Evolutionary conservation across 2,329 filamentous ascomycete species (phyloP), one percentile per base, ranked within the genome.

Genomic region (Talaromyces albobiverticillius): DNA sequence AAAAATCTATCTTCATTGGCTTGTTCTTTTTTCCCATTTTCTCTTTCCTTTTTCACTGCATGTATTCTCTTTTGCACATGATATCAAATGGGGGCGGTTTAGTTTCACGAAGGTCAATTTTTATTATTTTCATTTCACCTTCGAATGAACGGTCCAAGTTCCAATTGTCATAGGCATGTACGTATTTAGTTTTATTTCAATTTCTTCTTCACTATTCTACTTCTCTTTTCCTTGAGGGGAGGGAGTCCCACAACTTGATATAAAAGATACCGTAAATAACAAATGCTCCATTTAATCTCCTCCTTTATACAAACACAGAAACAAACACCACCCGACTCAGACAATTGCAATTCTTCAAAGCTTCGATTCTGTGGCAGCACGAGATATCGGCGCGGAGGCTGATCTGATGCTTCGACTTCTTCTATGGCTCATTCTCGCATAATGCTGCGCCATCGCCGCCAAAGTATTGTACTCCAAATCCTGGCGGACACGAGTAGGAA

Each of bases 1-100:
- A 52, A 52, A 49, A 52, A 38, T 46, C 32, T 36, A 45, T 52
- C 40, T 14, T 43, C 16, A 26, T 51, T 45, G 8, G 40, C 26
- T 26, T 6, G 3, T n/a, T 25, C 25, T 40, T 40, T 46, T 32
- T 25, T 5, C 22, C n/a, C 22, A 5, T 11, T 32, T 41, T 32
- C 9, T 52, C 8, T 51, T 29, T 29, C 26, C 26, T 20, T 7
- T 36, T 54, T 20, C 45, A 32, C 23, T 41, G 32, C n/a, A 49
- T 54, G 43, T 34, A 54, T 48, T 40, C 14, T 41, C 11, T 32
- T 34, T 2, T 18, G 32, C 8, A 54, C 22, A 47, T 54, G 51
- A 34, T 54, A 38, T 52, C 50, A 46, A 52, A 25, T 16, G 41
- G 48, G 38, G 32, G 38, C 26, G 34, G 20, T 40, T 40, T 20